Evolutionary conservation across 495 filamentous ascomycete genomes (phyloP).

Genomic region (Cercophora sp.): DNA sequence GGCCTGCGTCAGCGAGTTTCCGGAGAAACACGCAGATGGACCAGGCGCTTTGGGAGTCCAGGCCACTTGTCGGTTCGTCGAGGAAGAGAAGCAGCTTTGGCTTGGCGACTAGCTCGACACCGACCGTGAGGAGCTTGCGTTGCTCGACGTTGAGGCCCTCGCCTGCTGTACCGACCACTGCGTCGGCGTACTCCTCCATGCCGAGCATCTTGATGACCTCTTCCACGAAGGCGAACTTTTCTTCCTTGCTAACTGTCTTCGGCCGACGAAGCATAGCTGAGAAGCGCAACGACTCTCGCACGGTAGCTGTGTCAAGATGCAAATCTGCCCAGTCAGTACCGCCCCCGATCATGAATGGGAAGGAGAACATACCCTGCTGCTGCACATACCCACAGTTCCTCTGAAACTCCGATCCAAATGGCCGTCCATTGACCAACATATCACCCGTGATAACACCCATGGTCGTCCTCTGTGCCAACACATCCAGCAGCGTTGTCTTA

Average conservation of each 20-base stretch:
- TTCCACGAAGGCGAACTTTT: constrained; percentile 80
- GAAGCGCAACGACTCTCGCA: constrained; percentile 75
- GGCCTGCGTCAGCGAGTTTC: constrained; percentile 75
- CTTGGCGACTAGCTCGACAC: constrained; percentile 86
- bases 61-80: constrained; percentile 75
- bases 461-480: constrained; percentile 67
- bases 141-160: constrained; percentile 52
- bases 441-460: constrained; percentile 69
- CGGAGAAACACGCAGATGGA: constrained; percentile 79
- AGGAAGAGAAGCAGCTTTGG: constrained; percentile 72
- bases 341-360: neutral
- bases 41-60: constrained; percentile 80
- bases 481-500: constrained; percentile 63
- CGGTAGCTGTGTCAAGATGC: constrained; percentile 73
- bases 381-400: constrained; percentile 86
- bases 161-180: constrained; percentile 77
- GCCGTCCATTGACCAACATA: constrained; percentile 68
- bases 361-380: constrained; percentile 64
- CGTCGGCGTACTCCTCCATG: constrained; percentile 77
- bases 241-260: constrained; percentile 52
- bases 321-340: constrained; percentile 50
- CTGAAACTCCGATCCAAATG: constrained; percentile 67
- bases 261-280: constrained; percentile 78
- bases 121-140: constrained; percentile 72
- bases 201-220: constrained; percentile 83